Conservation (phyloP, 1,284 basidiomycete species). For the Pseudozyma tsukubaensis region DNA sequence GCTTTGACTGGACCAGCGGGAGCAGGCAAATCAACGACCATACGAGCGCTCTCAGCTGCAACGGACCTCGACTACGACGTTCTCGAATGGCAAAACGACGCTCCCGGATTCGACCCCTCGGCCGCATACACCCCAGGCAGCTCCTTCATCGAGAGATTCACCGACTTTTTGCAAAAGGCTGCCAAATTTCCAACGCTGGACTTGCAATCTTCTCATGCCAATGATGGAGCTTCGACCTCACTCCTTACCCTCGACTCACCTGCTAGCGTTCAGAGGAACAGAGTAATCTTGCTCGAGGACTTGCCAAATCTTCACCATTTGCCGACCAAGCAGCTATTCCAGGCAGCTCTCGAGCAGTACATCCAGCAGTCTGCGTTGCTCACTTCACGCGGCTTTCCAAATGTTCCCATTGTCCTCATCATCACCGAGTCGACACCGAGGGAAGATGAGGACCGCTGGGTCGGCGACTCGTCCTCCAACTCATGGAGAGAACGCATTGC, state of each 20-base stretch:
- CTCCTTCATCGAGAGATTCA: constrained; percentile 53
- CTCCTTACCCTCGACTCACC: constrained; percentile 7
- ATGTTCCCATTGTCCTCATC: constrained; percentile 80
- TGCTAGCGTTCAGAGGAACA: constrained; percentile 26
- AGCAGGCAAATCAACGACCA: constrained; percentile 86
- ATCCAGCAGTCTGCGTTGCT: constrained; percentile 24
- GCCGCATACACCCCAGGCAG: constrained; percentile 1
- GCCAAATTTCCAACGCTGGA: constrained; percentile 49
- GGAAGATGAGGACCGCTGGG: constrained; percentile 72
- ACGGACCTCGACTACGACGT: constrained; percentile 82
- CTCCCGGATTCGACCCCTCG: constrained; percentile 13
- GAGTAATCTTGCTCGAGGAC: constrained; percentile 86
- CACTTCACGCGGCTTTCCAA: constrained; percentile 12
- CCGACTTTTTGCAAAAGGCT: constrained; percentile 52
- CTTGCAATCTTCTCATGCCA: constrained; percentile 9
- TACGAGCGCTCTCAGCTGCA: constrained; percentile 76
- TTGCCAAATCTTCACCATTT: constrained; percentile 81
- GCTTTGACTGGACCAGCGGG: constrained; percentile 89
- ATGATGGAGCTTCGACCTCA: constrained; percentile 7
- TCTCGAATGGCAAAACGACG: constrained; percentile 83
- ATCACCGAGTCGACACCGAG: constrained; percentile 78
- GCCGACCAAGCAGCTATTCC: constrained; percentile 80
- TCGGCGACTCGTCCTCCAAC: constrained; percentile 72
- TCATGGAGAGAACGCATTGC: constrained; percentile 69
- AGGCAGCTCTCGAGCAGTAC: constrained; percentile 73